Evolutionary conservation across 2,329 filamentous ascomycete genomes (phyloP), one percentile per base, ranked within the genome.

Genomic region (Rhytidhysteron rufulum): DNA sequence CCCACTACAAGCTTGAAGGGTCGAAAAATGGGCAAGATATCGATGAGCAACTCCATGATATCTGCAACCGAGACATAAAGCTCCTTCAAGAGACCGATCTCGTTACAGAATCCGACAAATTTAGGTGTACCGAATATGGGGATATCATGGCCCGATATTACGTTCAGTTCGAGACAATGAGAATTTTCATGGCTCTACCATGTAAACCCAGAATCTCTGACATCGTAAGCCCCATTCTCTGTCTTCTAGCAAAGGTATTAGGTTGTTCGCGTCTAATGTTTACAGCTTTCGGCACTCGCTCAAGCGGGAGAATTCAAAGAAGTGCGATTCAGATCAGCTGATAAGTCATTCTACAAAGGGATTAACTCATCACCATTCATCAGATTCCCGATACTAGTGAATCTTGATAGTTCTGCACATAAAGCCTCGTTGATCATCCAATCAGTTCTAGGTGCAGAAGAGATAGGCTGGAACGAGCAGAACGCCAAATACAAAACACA

Each of bases 141-240:
- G 75, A 84, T 41, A 83, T 84, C 4, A 94, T 95, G 88, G 85
- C 87, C 31, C 78, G 80, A 34, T 94, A 91, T 59, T 91, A 88
- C 67, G 71, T 93, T 3, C 79, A 79, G 17, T 90, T 90, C 51
- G 76, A 84, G 27, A 93, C 87, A 0, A 94, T 93, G 86, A 83
- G 81, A 51, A 61, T 72, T 1, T 71, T 94, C 11, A 66, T 91
- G 31, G 69, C 70, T 0, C 70, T 93, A 38, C 75, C 78, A n/a
- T 62, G 68, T 1, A 77, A 74, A 30, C 75, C 82, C 0, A 79
- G 75, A 6, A 70, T 83, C 5, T 82, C 82, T 21, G 77, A 86
- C 31, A 80, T 91, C 53, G 85, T 88, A 67, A 68, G 80, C 66
- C 27, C 33, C 15, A n/a, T n/a, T n/a, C n/a, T n/a, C n/a, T n/a